These are phyloP conservation scores for Komagataella pastoris DNA, from an alignment of 805 yeast genomes.

Conservation along the genomic window DNA sequence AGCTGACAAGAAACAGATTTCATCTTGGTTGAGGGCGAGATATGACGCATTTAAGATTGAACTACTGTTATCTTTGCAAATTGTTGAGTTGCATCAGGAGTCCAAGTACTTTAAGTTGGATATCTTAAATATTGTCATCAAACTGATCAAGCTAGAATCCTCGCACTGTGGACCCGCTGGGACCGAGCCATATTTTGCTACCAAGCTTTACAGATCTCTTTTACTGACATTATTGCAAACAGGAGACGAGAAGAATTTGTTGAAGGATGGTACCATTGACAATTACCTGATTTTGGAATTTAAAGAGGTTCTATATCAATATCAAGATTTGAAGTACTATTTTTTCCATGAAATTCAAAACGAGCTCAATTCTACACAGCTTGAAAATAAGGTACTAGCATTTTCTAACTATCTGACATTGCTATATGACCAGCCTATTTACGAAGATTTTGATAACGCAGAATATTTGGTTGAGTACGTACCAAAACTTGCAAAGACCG, in stretches of 20 bases:
- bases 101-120: slow-evolving; percentile 36
- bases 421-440: slow-evolving; percentile 15
- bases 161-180: slow-evolving; percentile 32
- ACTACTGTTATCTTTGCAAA: slow-evolving; percentile 27
- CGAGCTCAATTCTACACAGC: slow-evolving; percentile 10
- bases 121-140: slow-evolving; percentile 39
- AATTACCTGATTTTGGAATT: slow-evolving; percentile 32
- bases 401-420: slow-evolving; percentile 26
- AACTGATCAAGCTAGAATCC: slow-evolving; percentile 43
- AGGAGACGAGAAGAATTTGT: slow-evolving; percentile 20
- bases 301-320: slow-evolving; percentile 37
- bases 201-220: slow-evolving; percentile 29
- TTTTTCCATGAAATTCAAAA: slow-evolving; percentile 27
- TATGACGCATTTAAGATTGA: slow-evolving; percentile 38
- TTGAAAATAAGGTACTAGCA: slow-evolving; percentile 8
- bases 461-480: slow-evolving; percentile 23
- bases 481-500: slow-evolving; percentile 25
- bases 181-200: slow-evolving; percentile 53
- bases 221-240: slow-evolving; percentile 17
- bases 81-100: slow-evolving; percentile 24
- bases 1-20: slow-evolving; percentile 34
- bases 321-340: slow-evolving; percentile 71
- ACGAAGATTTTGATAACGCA: slow-evolving; percentile 20
- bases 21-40: slow-evolving; percentile 48
- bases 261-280: slow-evolving; percentile 32